Evolutionary conservation across 2,329 filamentous ascomycete genomes (phyloP).

Genomic region (Colletotrichum spinosum): DNA sequence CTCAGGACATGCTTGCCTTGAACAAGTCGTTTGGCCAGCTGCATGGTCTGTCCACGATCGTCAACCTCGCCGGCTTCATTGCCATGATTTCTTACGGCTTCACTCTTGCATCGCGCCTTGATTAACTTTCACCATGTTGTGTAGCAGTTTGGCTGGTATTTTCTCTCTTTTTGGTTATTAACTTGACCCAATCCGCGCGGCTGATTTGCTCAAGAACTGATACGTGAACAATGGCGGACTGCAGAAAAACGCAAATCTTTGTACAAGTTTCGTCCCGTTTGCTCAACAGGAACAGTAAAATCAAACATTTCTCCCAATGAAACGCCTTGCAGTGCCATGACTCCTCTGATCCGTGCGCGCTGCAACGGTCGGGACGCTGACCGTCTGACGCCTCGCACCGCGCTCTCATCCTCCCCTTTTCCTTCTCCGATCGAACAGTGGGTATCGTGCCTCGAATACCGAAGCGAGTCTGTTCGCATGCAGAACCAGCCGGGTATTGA

Average conservation of each 20-base stretch:
- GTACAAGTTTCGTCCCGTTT: slow-evolving; percentile 9
- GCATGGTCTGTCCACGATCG: slow-evolving; percentile 83
- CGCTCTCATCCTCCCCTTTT: slow-evolving; percentile 6
- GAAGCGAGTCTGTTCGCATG: slow-evolving; percentile 21
- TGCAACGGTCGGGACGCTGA: slow-evolving; percentile 3
- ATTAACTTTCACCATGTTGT: slow-evolving; percentile 46
- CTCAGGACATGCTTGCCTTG: slow-evolving; percentile 82
- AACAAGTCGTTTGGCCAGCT: slow-evolving; percentile 83
- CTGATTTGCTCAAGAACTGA: slow-evolving; percentile 14
- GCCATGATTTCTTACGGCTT: slow-evolving; percentile 83
- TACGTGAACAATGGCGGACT: slow-evolving; percentile 21
- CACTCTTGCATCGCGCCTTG: slow-evolving; percentile 73
- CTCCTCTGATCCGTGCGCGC: slow-evolving; percentile 20
- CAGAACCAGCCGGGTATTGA: slow-evolving; percentile 16
- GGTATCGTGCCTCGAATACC: slow-evolving; percentile 30
- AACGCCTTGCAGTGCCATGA: slow-evolving; percentile 32
- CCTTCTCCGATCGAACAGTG: slow-evolving; percentile 27
- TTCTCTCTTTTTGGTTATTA: slow-evolving; percentile 1
- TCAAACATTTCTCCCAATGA: slow-evolving; percentile 18
- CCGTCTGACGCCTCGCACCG: slow-evolving; percentile 15
- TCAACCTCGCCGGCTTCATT: slow-evolving; percentile 80
- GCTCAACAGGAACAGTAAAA: slow-evolving; percentile 1
- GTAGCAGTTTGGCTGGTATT: not conserved
- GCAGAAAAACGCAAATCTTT: not conserved
- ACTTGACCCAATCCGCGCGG: slow-evolving; percentile 13